Conservation (phyloP, 805 yeast genomes). For the Starmerella stellata region DNA sequence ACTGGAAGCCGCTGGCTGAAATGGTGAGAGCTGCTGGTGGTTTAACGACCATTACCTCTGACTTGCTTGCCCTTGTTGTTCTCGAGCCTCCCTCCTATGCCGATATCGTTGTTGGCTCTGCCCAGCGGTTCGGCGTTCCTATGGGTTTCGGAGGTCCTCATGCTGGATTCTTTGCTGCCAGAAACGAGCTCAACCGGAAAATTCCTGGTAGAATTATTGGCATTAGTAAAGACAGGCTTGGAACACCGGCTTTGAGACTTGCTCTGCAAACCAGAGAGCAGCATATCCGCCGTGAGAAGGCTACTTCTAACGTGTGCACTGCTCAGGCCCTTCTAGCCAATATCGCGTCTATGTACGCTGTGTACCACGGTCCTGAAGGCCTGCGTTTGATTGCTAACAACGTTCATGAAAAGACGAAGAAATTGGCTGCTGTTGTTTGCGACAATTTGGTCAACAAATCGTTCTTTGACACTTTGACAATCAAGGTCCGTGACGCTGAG, state of each 20-base stretch:
- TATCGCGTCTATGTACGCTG: conserved; percentile 88
- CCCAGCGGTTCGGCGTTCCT: conserved; percentile 96
- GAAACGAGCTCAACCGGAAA: conserved; percentile 64
- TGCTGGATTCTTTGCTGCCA: conserved; percentile 89
- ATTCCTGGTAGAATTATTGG: conserved; percentile 96
- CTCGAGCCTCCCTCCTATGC: conserved; percentile 81
- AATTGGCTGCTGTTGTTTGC: conserved; percentile 45
- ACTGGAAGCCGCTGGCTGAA: conserved; percentile 40
- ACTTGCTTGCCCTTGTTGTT: conserved; percentile 71
- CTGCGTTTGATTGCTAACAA: conserved; percentile 58
- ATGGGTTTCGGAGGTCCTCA: conserved; percentile 98
- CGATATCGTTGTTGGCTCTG: conserved; percentile 77
- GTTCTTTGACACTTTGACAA: conserved; percentile 79
- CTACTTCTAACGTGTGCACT: conserved; percentile 94
- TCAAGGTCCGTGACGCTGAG: conserved; percentile 35
- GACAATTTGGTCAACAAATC: conserved; percentile 34
- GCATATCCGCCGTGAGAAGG: conserved; percentile 92
- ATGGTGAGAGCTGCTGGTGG: conserved; percentile 56
- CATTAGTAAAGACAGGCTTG: conserved; percentile 76
- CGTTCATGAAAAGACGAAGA: conserved; percentile 52
- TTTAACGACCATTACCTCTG: conserved; percentile 72
- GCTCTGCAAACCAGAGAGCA: conserved; percentile 97
- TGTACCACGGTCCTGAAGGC: conserved; percentile 88
- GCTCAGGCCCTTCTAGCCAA: conserved; percentile 94
- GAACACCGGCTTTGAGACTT: conserved; percentile 71